Evolutionary conservation across 768 basidiomycete genomes (phyloP).

Genomic region (Leucocoprinus leucothites): DNA sequence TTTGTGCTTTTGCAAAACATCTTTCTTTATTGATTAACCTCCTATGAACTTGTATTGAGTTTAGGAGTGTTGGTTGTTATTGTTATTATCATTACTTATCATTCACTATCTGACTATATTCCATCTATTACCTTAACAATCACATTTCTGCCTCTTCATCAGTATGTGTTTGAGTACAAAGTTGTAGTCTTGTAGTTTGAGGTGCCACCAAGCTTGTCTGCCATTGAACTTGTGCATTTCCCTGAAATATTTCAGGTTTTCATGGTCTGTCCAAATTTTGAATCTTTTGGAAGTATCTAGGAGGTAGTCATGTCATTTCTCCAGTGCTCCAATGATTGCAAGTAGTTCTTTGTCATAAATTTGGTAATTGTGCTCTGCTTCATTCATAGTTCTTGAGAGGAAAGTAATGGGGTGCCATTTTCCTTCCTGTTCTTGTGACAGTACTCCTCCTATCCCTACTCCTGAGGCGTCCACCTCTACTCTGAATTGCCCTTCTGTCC

Average conservation of each 20-base stretch:
- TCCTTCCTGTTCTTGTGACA: conserved; percentile 26
- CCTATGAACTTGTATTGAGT: too few species aligned
- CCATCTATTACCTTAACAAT: conserved; percentile 16
- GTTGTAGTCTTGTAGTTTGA: conserved; percentile 31
- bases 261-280: conserved; percentile 17
- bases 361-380: conserved; percentile 26
- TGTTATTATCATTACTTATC: neutral
- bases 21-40: too few species aligned
- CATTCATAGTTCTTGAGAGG: neutral
- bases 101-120: too few species aligned
- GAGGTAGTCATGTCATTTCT: conserved; percentile 26
- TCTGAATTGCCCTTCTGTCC: conserved; percentile 17
- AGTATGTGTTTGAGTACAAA: conserved; percentile 31
- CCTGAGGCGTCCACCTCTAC: conserved; percentile 30
- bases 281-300: conserved; percentile 9
- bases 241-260: conserved; percentile 25
- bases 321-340: conserved; percentile 30
- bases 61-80: too few species aligned
- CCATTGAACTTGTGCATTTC: conserved; percentile 34
- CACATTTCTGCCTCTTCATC: conserved; percentile 22
- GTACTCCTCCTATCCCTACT: conserved; percentile 27
- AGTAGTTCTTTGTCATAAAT: conserved; percentile 37
- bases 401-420: conserved; percentile 33
- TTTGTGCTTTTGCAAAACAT: too few species aligned
- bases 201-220: conserved; percentile 40